Percentiles rank a stretch among this genome's conserved stretches.
phyloP scores from a whole-genome alignment of 768 basidiomycete genomes.

The Coprinopsis marcescibilis region DNA sequence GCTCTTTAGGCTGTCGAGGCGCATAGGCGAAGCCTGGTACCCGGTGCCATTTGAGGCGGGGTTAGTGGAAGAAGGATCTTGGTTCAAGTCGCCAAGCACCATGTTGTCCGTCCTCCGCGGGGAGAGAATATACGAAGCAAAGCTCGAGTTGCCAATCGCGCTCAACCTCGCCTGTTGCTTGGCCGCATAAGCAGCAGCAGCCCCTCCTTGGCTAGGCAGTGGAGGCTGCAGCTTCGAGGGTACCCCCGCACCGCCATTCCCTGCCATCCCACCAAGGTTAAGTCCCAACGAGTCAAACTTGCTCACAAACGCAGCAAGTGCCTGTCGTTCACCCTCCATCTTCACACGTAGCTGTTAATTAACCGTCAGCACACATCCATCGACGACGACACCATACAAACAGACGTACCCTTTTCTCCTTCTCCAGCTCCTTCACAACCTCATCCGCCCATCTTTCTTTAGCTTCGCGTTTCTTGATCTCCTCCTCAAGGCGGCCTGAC shows the following conservation, averaged over 20 bases:
- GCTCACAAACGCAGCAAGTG: constrained; percentile 72
- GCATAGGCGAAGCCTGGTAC: constrained; percentile 44
- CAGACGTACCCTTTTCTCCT: constrained; percentile 61
- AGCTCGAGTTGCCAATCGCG: constrained; percentile 8
- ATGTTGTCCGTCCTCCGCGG: constrained; percentile 16
- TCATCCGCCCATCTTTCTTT: constrained; percentile 71
- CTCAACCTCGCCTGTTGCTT: constrained; percentile 27
- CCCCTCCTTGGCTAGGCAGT: constrained; percentile 48
- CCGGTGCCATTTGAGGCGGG: constrained; percentile 21
- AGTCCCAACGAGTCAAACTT: constrained; percentile 76
- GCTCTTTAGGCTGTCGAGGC: constrained; percentile 27
- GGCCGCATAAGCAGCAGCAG: constrained; percentile 42
- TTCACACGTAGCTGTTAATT: constrained; percentile 44
- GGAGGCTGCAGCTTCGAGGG: constrained; percentile 40
- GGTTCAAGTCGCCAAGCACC: constrained; percentile 6
- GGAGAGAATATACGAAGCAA: constrained; percentile 10
- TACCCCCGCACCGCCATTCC: constrained; percentile 13
- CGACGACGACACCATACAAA: too few species aligned
- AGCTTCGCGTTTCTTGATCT: constrained; percentile 56
- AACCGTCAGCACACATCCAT: neutral
- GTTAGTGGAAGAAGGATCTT: neutral
- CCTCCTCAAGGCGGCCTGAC: constrained; percentile 52
- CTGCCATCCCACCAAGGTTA: constrained; percentile 26
- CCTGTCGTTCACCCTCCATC: constrained; percentile 73
- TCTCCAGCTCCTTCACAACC: constrained; percentile 69